phyloP scores from a whole-genome alignment of 2,329 filamentous ascomycete genomes.

The Whalleya microplaca region DNA sequence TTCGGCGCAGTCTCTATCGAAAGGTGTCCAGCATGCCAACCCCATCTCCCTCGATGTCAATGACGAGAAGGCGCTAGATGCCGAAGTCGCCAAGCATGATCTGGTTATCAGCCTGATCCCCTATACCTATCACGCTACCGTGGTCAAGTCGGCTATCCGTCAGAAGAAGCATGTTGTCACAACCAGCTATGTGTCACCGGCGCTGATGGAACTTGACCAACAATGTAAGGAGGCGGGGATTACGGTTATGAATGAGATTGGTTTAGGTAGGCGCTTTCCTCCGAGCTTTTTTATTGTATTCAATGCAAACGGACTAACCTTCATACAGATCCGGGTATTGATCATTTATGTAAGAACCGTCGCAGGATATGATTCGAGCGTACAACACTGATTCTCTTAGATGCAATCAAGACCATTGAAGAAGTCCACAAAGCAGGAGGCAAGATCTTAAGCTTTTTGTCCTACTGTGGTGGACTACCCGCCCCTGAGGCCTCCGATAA shows the following conservation, averaged over 20 bases:
- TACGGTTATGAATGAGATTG: slow-evolving; percentile 95
- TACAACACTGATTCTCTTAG: no score
- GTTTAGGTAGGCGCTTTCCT: no score
- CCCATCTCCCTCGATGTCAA: slow-evolving; percentile 86
- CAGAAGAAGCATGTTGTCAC: slow-evolving; percentile 97
- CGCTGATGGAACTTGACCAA: slow-evolving; percentile 87
- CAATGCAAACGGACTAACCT: no score
- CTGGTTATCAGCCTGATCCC: slow-evolving; percentile 84
- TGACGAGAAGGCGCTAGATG: slow-evolving; percentile 76
- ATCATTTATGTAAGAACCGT: no score
- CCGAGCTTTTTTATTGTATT: no score
- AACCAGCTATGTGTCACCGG: slow-evolving; percentile 89
- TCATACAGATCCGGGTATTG: no score
- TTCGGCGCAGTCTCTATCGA: slow-evolving; percentile 73
- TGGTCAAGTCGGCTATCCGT: slow-evolving; percentile 92
- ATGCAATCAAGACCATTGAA: slow-evolving; percentile 85
- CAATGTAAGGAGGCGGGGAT: slow-evolving; percentile 88
- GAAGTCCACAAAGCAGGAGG: slow-evolving; percentile 86
- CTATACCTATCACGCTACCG: slow-evolving; percentile 84
- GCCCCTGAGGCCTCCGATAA: slow-evolving; percentile 79
- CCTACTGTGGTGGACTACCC: slow-evolving; percentile 76
- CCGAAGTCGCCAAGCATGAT: slow-evolving; percentile 78
- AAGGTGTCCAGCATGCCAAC: slow-evolving; percentile 71
- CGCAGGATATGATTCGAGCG: no score
- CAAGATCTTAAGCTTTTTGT: slow-evolving; percentile 76